These are phyloP conservation scores for Aspergillus sp. DNA, from an alignment of 2,329 filamentous ascomycete genomes.

Conservation along the genomic window DNA sequence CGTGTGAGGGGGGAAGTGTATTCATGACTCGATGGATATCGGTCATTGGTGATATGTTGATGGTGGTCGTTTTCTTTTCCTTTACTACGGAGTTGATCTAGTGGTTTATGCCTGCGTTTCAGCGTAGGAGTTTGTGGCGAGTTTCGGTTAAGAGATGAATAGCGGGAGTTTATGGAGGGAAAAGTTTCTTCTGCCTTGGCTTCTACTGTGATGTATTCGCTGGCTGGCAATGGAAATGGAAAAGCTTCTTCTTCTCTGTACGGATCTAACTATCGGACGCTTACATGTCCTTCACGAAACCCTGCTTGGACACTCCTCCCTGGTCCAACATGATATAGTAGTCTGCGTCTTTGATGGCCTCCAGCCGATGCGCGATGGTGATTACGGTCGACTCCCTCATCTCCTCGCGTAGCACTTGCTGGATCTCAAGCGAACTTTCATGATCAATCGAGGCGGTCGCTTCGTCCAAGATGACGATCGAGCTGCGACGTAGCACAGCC, in stretches of 20 bases:
- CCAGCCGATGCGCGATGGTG: conserved; percentile 65
- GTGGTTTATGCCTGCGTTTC: too few species aligned
- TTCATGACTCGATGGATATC: too few species aligned
- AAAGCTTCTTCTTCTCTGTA: neutral
- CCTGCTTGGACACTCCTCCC: conserved; percentile 46
- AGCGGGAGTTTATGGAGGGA: too few species aligned
- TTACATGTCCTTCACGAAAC: conserved; percentile 30
- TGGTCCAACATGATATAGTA: conserved; percentile 58
- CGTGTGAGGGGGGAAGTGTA: too few species aligned
- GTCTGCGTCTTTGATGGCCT: conserved; percentile 62
- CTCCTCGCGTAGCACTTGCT: conserved; percentile 40
- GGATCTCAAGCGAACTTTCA: conserved; percentile 57
- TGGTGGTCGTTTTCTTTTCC: neutral
- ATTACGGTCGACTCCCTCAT: conserved; percentile 57
- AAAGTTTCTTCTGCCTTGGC: too few species aligned
- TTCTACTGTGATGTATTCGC: neutral
- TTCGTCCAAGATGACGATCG: conserved; percentile 67
- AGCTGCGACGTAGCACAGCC: conserved; percentile 62
- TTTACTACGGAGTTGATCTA: neutral
- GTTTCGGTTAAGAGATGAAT: neutral
- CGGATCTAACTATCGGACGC: neutral
- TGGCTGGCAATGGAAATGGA: neutral
- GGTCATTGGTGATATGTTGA: too few species aligned
- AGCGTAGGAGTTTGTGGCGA: neutral
- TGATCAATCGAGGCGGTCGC: conserved; percentile 66